phyloP scores from a whole-genome alignment of 441 rosid species.

The Syzygium malaccense region DNA sequence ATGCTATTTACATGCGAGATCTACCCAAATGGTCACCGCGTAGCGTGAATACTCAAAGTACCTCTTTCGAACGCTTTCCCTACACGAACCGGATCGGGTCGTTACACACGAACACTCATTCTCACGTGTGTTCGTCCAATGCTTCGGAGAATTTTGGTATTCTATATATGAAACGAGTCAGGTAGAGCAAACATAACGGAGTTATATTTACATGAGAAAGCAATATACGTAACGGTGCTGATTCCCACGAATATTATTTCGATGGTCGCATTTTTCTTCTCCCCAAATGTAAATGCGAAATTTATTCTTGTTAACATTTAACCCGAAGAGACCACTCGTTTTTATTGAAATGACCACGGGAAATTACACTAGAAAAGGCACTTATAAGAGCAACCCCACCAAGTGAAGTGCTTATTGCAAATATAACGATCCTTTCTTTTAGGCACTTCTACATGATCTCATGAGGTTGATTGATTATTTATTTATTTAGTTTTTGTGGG shows the following conservation, averaged over 20 bases:
- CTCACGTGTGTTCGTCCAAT: background rate
- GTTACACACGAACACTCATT: background rate
- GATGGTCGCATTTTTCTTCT: too few relatives aligned
- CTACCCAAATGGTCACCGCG: background rate
- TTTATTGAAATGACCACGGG: too few relatives aligned
- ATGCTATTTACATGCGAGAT: background rate
- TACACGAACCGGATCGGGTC: accelerated
- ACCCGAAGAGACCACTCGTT: too few relatives aligned
- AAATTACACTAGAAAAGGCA: too few relatives aligned
- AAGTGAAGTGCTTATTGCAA: too few relatives aligned
- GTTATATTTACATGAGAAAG: background rate
- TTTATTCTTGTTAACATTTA: too few relatives aligned
- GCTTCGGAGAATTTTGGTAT: accelerated
- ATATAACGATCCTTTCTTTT: too few relatives aligned
- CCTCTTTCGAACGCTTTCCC: too few relatives aligned
- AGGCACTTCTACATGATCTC: background rate
- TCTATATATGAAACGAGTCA: accelerated
- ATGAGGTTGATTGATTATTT: background rate
- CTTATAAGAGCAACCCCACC: too few relatives aligned
- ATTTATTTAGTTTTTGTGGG: slow-evolving; percentile 23
- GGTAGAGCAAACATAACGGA: background rate
- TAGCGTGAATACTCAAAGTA: background rate
- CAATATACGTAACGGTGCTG: background rate
- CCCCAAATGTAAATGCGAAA: too few relatives aligned
- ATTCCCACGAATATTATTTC: background rate